Percentiles rank a stretch among this genome's conserved stretches.
Conservation (phyloP, 2,329 filamentous ascomycete genomes). For the Phialophora expanda region DNA sequence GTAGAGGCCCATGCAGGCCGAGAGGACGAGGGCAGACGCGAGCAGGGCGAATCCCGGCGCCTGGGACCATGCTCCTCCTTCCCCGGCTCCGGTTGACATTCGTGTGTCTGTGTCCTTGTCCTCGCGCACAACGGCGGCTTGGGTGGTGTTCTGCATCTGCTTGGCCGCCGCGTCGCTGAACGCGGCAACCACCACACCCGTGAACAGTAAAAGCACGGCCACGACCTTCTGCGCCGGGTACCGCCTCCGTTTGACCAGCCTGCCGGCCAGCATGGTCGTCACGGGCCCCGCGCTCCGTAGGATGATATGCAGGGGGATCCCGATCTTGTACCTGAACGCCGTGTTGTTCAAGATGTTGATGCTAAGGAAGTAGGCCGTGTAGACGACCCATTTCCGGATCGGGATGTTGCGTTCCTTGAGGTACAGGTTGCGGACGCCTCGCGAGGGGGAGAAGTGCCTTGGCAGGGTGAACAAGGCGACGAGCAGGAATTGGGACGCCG, state of each 20-base stretch:
- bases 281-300: slow-evolving; percentile 93
- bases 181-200: slow-evolving; percentile 85
- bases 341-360: slow-evolving; percentile 98
- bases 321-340: slow-evolving; percentile 96
- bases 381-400: slow-evolving; percentile 80
- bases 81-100: slow-evolving; percentile 28
- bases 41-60: slow-evolving; percentile 75
- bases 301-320: slow-evolving; percentile 95
- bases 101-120: neutral
- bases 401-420: slow-evolving; percentile 80
- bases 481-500: slow-evolving; percentile 86
- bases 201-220: slow-evolving; percentile 80
- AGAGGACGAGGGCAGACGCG: slow-evolving; percentile 84
- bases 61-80: slow-evolving; percentile 28
- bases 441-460: slow-evolving; percentile 68
- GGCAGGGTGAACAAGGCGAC: slow-evolving; percentile 79
- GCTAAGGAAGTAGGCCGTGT: slow-evolving; percentile 86
- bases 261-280: slow-evolving; percentile 91
- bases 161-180: slow-evolving; percentile 88
- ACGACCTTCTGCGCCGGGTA: slow-evolving; percentile 81
- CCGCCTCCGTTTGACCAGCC: slow-evolving; percentile 75
- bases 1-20: slow-evolving; percentile 93
- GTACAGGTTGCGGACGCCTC: slow-evolving; percentile 69
- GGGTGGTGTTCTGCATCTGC: slow-evolving; percentile 11
- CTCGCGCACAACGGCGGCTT: neutral